Evolutionary conservation across 768 basidiomycete genomes (phyloP).

Genomic region (Tephrocybe sp.): DNA sequence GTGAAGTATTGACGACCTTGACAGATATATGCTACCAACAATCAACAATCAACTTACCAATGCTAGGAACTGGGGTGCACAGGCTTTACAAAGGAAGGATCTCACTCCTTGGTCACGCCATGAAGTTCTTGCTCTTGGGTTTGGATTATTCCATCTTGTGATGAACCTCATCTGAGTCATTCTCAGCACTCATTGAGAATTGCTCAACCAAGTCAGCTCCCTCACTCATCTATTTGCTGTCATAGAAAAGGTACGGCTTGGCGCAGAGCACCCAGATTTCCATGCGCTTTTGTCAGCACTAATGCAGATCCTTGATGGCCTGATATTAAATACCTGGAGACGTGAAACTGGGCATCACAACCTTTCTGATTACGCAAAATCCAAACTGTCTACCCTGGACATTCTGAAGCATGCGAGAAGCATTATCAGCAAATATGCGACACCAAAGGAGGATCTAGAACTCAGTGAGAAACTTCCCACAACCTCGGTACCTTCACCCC

Average conservation of each 20-base stretch:
- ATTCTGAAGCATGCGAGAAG: too few relatives aligned
- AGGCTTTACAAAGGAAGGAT: conserved; percentile 16
- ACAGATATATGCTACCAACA: conserved; percentile 18
- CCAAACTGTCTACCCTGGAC: too few relatives aligned
- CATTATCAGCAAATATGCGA: too few relatives aligned
- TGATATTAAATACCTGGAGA: conserved; percentile 31
- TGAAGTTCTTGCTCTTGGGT: conserved; percentile 15
- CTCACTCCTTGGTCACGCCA: conserved; percentile 20
- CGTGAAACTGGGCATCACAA: conserved; percentile 11
- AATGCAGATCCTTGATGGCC: conserved; percentile 30
- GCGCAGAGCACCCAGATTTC: conserved; percentile 31
- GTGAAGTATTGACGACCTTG: conserved; percentile 6
- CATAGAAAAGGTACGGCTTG: conserved; percentile 30
- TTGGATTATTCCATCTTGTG: conserved; percentile 31
- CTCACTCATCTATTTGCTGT: conserved; percentile 28
- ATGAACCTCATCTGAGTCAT: conserved; percentile 34
- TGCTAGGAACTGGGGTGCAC: conserved; percentile 18
- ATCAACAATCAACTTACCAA: conserved; percentile 31
- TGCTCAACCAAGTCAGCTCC: conserved; percentile 18
- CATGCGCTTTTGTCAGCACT: conserved; percentile 26
- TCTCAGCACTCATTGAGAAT: conserved; percentile 26
- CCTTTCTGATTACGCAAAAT: conserved; percentile 16
- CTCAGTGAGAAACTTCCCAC: too few relatives aligned
- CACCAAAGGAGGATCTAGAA: too few relatives aligned
- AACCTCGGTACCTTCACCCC: too few relatives aligned